These are phyloP conservation scores for Abelmoschus esculentus DNA, from an alignment of 345 rosid species.

Conservation along the genomic window DNA sequence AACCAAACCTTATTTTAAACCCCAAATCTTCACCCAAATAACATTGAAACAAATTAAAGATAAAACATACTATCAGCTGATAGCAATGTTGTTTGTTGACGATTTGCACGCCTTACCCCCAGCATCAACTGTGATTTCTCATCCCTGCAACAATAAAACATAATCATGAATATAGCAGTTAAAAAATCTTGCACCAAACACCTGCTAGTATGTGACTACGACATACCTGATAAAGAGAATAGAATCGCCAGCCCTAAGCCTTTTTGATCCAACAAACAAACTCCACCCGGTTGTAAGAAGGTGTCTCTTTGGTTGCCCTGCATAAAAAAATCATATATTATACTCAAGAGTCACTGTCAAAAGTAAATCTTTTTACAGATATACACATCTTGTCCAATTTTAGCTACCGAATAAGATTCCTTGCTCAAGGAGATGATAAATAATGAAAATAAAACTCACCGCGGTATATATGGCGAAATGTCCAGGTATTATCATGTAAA, in stretches of 20 bases:
- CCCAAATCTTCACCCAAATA: no score
- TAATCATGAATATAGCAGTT: background rate
- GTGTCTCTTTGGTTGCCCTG: slow-evolving; percentile 99
- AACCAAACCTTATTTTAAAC: no score
- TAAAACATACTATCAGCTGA: slow-evolving; percentile 99
- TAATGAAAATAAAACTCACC: slow-evolving; percentile 37
- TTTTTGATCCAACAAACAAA: slow-evolving; percentile 89
- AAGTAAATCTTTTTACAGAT: no score
- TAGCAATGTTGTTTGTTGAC: slow-evolving; percentile 80
- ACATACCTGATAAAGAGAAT: slow-evolving; percentile 84
- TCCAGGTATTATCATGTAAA: slow-evolving; percentile 92
- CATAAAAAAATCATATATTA: slow-evolving; percentile 13
- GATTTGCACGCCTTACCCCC: slow-evolving; percentile 89
- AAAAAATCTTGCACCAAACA: background rate
- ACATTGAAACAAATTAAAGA: no score
- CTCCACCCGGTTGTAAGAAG: slow-evolving; percentile 99
- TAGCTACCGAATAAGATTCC: background rate
- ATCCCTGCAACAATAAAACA: slow-evolving; percentile 42
- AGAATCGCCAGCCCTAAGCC: slow-evolving; percentile 95
- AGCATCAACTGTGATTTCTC: slow-evolving; percentile 93
- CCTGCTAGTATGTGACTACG: background rate
- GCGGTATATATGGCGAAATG: slow-evolving; percentile 95
- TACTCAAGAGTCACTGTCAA: background rate
- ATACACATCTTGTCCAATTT: background rate
- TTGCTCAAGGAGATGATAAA: background rate